Evolutionary conservation across 805 yeast species (phyloP).

Genomic region (Candida alai): DNA sequence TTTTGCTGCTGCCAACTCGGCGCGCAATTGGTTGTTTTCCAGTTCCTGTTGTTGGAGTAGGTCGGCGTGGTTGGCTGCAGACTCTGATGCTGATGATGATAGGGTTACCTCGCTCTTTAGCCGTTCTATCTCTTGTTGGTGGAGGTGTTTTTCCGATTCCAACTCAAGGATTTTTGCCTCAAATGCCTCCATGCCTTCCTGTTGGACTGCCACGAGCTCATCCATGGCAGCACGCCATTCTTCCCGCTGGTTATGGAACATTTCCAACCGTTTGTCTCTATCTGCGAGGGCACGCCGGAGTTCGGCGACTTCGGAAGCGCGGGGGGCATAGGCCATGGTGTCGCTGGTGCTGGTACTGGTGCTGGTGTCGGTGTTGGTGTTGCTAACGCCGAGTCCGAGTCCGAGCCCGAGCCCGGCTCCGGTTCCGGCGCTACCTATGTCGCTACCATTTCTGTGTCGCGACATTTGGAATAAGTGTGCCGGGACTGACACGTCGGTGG

Average conservation of each 20-base stretch:
- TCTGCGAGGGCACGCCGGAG: constrained; percentile 6
- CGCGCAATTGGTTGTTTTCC: no score
- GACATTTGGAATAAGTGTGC: no score
- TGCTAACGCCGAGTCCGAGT: no score
- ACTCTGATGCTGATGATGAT: background rate
- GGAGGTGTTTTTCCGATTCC: constrained; percentile 11
- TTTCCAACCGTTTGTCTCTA: constrained; percentile 45
- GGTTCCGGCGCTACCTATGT: no score
- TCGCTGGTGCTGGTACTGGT: no score
- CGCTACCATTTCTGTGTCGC: no score
- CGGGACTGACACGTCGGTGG: no score
- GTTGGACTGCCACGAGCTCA: constrained; percentile 50
- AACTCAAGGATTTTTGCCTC: constrained; percentile 42
- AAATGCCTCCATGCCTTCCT: constrained; percentile 50
- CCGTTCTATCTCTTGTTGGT: constrained; percentile 1
- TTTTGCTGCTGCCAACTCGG: constrained; percentile 9
- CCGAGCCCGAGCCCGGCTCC: no score
- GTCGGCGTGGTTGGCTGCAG: background rate
- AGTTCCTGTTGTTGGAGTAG: background rate
- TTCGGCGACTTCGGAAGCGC: constrained; percentile 38
- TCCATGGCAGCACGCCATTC: constrained; percentile 59
- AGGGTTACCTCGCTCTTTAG: constrained; percentile 1
- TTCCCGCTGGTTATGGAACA: constrained; percentile 50
- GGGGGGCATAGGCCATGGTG: constrained; percentile 11
- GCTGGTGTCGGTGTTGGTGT: no score